phyloP scores from a whole-genome alignment of 164 flowering plant species.

The Berberis thunbergii region DNA sequence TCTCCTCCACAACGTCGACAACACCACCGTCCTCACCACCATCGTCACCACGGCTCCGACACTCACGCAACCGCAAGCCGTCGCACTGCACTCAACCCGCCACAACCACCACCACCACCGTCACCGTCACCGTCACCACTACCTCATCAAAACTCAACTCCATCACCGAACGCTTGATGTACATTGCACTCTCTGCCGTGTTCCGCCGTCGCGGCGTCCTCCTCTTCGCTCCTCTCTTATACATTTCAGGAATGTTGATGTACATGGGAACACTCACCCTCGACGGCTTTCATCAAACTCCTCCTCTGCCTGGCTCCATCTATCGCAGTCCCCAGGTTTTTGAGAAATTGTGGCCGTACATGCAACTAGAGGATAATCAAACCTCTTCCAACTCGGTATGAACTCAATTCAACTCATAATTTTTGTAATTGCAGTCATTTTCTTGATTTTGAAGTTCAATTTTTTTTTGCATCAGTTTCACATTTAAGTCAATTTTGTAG shows the following conservation, averaged over 20 bases:
- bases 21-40: slow-evolving; percentile 23
- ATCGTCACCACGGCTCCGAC: slow-evolving; percentile 46
- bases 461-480: too few species aligned
- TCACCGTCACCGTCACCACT: too few species aligned
- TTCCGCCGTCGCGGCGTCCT: slow-evolving; percentile 48
- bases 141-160: too few species aligned
- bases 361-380: slow-evolving; percentile 42
- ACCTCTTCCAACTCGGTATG: slow-evolving; percentile 43
- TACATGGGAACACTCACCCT: slow-evolving; percentile 43
- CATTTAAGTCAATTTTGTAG: too few species aligned
- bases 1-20: background rate
- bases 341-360: slow-evolving; percentile 47
- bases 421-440: background rate
- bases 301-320: slow-evolving; percentile 58
- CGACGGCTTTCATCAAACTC: slow-evolving; percentile 6
- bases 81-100: slow-evolving; percentile 3
- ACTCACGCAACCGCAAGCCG: slow-evolving; percentile 21
- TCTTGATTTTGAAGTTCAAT: background rate
- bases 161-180: slow-evolving; percentile 35
- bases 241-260: slow-evolving; percentile 49
- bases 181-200: slow-evolving; percentile 39
- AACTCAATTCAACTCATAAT: background rate
- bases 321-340: slow-evolving; percentile 65
- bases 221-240: slow-evolving; percentile 52
- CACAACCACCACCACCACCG: background rate